Conservation (phyloP, 1,284 basidiomycete species). For the Trametes sp. region DNA sequence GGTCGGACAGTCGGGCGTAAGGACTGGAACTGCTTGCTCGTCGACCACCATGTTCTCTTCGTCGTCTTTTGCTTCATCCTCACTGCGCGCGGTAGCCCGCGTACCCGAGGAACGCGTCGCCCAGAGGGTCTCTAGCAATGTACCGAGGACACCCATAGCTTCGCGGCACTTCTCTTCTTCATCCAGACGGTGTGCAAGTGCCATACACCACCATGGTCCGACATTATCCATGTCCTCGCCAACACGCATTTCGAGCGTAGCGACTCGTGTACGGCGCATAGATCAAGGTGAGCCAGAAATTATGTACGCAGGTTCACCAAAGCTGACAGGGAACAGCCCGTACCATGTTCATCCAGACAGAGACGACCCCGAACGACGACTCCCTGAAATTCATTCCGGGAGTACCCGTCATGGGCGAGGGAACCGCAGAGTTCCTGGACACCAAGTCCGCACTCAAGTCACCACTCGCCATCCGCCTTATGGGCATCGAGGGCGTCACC, state of each 20-base stretch:
- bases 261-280: constrained; percentile 24
- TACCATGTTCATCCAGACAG: constrained; percentile 97
- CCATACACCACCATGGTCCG: constrained; percentile 42
- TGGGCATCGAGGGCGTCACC: constrained; percentile 92
- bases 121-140: background rate
- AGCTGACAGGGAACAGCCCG: constrained; percentile 58
- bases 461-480: constrained; percentile 91
- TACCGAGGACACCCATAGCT: background rate
- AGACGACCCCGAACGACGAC: constrained; percentile 96
- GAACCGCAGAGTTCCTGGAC: constrained; percentile 95
- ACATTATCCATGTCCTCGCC: constrained; percentile 48
- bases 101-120: constrained; percentile 5
- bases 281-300: constrained; percentile 32
- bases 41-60: constrained; percentile 31
- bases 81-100: constrained; percentile 25
- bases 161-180: constrained; percentile 34
- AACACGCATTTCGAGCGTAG: constrained; percentile 34
- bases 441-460: constrained; percentile 84
- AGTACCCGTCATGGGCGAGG: constrained; percentile 78
- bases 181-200: constrained; percentile 25
- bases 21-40: constrained; percentile 2
- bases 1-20: background rate
- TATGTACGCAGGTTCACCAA: background rate
- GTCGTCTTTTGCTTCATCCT: constrained; percentile 31
- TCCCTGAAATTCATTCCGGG: constrained; percentile 99